A percentile compares a stretch with the other conserved stretches of the same genome.
Evolutionary conservation across 495 filamentous ascomycete species (phyloP).

Genomic region (Antarctomyces pellizariae): DNA sequence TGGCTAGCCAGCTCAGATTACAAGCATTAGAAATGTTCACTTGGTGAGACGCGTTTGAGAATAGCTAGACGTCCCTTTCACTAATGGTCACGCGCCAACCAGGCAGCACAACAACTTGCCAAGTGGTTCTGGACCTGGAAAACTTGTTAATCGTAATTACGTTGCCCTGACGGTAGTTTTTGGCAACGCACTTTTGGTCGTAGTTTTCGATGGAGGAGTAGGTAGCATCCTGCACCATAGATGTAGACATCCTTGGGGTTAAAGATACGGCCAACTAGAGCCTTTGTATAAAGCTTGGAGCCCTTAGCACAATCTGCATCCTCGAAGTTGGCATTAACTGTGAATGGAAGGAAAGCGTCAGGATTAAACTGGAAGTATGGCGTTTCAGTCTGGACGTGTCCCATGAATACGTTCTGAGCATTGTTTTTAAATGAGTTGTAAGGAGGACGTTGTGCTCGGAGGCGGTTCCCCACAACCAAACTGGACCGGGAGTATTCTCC

Average conservation of each 20-base stretch:
- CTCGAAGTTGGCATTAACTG: slow-evolving; percentile 27
- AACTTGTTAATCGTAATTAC: slow-evolving; percentile 67
- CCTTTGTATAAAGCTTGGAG: slow-evolving; percentile 34
- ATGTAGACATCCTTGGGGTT: slow-evolving; percentile 31
- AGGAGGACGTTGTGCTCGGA: slow-evolving; percentile 54
- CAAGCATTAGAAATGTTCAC: too few species aligned
- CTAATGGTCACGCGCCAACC: too few species aligned
- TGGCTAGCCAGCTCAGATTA: too few species aligned
- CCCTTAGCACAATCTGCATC: slow-evolving; percentile 18
- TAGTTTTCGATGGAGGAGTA: slow-evolving; percentile 70
- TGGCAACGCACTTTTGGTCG: slow-evolving; percentile 46
- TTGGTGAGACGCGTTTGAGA: too few species aligned
- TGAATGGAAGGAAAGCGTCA: slow-evolving; percentile 32
- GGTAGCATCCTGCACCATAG: slow-evolving; percentile 57
- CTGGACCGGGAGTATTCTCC: slow-evolving; percentile 28
- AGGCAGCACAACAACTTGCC: too few species aligned
- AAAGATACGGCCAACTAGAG: slow-evolving; percentile 19
- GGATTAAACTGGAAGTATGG: slow-evolving; percentile 50
- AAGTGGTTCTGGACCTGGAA: too few species aligned
- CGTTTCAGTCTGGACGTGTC: slow-evolving; percentile 69
- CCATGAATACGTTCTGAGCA: slow-evolving; percentile 47
- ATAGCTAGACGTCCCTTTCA: too few species aligned
- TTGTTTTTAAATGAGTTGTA: too few species aligned
- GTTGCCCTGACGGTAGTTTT: slow-evolving; percentile 61
- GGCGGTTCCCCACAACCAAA: slow-evolving; percentile 44